phyloP scores from a whole-genome alignment of 345 rosid species.

The Nephelium lappaceum region DNA sequence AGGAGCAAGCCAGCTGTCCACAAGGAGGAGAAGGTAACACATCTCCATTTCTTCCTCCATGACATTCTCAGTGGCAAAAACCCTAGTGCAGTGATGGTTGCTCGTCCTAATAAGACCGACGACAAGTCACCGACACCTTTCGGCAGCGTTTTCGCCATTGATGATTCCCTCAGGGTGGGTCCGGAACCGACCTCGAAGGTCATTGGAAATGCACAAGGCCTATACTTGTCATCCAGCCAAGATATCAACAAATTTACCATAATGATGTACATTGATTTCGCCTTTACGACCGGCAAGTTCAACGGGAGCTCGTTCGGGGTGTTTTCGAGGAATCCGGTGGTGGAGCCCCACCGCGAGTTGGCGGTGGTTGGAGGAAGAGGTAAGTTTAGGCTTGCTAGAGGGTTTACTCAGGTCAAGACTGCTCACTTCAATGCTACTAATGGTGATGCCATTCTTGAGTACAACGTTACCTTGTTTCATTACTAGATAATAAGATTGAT shows the following conservation, averaged over 20 bases:
- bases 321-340: constrained; percentile 47
- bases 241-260: constrained; percentile 19
- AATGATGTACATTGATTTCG: constrained; percentile 43
- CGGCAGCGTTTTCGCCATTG: constrained; percentile 45
- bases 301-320: constrained; percentile 53
- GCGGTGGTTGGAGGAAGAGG: constrained; percentile 61
- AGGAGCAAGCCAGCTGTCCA: constrained; percentile 8
- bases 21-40: constrained; percentile 26
- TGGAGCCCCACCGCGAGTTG: constrained; percentile 38
- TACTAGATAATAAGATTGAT: background rate
- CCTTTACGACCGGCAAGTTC: constrained; percentile 38
- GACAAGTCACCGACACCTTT: constrained; percentile 52
- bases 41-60: constrained; percentile 75
- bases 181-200: constrained; percentile 33
- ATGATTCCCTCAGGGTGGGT: constrained; percentile 48
- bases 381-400: constrained; percentile 48
- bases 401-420: constrained; percentile 35
- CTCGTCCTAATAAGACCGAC: constrained; percentile 41
- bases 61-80: constrained; percentile 57
- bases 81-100: constrained; percentile 58
- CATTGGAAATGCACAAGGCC: constrained; percentile 49
- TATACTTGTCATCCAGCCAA: constrained; percentile 38
- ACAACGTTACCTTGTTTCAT: constrained; percentile 41
- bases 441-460: constrained; percentile 44
- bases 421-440: constrained; percentile 26